These are phyloP conservation scores for Quercus parvula DNA, from an alignment of 306 rosid species.

Conservation along the genomic window DNA sequence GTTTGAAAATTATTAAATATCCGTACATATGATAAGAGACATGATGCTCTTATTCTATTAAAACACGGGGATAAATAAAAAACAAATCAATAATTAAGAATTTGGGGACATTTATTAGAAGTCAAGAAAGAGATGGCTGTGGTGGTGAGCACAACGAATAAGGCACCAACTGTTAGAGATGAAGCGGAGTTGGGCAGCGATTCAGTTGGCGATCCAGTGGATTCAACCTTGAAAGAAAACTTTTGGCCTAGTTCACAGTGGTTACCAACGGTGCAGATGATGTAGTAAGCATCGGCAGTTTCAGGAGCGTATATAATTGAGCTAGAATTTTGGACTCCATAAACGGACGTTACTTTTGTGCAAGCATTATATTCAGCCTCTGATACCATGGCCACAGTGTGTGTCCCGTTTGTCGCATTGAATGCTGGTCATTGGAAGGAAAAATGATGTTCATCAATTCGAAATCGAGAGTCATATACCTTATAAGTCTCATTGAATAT, in stretches of 20 bases:
- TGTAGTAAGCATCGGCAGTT: slow-evolving; percentile 2
- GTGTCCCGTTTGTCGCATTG: slow-evolving; percentile 15
- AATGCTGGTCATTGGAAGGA: slow-evolving; percentile 23
- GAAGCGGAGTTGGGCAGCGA: slow-evolving; percentile 3
- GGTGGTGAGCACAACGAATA: slow-evolving; percentile 7
- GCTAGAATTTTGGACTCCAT: too few species aligned
- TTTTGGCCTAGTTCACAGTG: slow-evolving; percentile 32
- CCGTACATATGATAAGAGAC: too few species aligned
- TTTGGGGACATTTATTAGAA: neutral
- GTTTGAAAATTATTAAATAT: too few species aligned
- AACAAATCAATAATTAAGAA: too few species aligned
- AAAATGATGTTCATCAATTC: neutral
- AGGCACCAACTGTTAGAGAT: neutral
- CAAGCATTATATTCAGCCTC: slow-evolving; percentile 22
- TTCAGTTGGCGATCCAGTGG: neutral
- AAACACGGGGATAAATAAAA: too few species aligned
- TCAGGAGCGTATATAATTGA: neutral
- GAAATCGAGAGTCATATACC: too few species aligned
- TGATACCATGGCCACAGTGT: neutral
- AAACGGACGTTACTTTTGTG: neutral
- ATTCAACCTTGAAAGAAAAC: slow-evolving; percentile 15
- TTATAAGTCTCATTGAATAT: too few species aligned
- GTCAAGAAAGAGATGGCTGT: neutral
- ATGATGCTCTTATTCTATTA: too few species aligned
- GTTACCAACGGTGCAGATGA: slow-evolving; percentile 22